Evolutionary conservation across 768 basidiomycete species (phyloP), one percentile per base, ranked within the genome.

Genomic region (Gautieria morchelliformis): DNA sequence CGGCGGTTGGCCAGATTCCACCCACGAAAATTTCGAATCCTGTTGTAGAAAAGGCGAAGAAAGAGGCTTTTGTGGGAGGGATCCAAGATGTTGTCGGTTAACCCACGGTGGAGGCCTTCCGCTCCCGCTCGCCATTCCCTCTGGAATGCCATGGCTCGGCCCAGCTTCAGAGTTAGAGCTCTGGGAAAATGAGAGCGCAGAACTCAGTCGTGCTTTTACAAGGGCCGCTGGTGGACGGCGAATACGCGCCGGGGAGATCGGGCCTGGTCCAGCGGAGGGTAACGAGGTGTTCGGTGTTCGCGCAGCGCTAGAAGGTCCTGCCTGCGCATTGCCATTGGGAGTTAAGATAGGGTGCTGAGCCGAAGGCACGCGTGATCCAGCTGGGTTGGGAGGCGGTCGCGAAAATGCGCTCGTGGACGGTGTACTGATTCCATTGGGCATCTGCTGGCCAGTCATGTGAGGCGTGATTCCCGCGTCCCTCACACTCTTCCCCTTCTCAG

Each of bases 171-270:
- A 14, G 35, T 37, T 37, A 37, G 35, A 9, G 14, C 10, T 37
- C 9, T 10, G 14, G 35, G 10, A 9, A 37, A 37, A 37, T 37
- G 35, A 37, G 2, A 37, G 35, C 3, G 35, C 35, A 22, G 42
- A 5, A 49, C 60, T 60, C 24, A 56, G 51, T 48, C 32, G 42
- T 12, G 56, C 56, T 22, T 57, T 47, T 22, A 39, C 47, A 15
- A 57, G 56, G 7, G 56, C 30, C 4, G 32, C 48, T 24, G 56
- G 56, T 17, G 56, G 56, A 17, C 27, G 45, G 6, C 46, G 56
- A 5, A 50, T 41, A n/a, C 53, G 42, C 19, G 51, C 32, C 5
- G 40, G 49, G 0, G 35, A 37, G 14, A 37, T 37, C 35, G 35
- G 35, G 35, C 39, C 35, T 35, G 32, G 35, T 5, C 58, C 32